Percentiles rank a stretch among this genome's conserved stretches.
phyloP scores from a whole-genome alignment of 108 stramenopile genomes.

The Nitzschia putrida region DNA sequence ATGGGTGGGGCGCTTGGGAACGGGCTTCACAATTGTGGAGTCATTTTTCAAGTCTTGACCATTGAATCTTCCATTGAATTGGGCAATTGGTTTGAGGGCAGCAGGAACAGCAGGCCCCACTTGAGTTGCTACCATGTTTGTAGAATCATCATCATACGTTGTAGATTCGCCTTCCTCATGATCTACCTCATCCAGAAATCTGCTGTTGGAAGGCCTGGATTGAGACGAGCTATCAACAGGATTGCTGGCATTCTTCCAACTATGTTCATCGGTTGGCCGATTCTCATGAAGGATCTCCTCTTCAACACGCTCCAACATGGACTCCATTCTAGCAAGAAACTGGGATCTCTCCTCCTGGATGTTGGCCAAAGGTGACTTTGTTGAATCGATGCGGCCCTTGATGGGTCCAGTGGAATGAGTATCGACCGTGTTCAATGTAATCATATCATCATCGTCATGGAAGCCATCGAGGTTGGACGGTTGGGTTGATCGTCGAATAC shows the following conservation, averaged over 20 bases:
- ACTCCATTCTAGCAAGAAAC: conserved; percentile 39
- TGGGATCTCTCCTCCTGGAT: conserved; percentile 27
- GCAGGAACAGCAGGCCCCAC: conserved; percentile 4
- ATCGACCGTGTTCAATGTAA: conserved; percentile 27
- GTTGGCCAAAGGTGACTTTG: not conserved
- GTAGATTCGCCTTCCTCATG: conserved; percentile 6
- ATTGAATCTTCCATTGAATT: not conserved
- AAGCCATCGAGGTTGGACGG: conserved; percentile 27
- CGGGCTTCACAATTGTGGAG: not conserved
- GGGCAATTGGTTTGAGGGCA: too few species aligned
- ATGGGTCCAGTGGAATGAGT: not conserved
- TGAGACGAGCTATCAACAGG: not conserved
- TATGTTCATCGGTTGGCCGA: conserved; percentile 26
- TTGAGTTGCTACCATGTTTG: conserved; percentile 35
- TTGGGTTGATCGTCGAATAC: not conserved
- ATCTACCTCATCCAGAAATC: conserved; percentile 18
- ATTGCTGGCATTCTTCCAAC: not conserved
- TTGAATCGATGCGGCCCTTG: not conserved
- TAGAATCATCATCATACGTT: conserved; percentile 22
- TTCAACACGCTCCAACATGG: conserved; percentile 37
- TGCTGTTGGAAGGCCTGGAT: conserved; percentile 14
- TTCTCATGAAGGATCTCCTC: conserved; percentile 31
- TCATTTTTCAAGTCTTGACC: not conserved
- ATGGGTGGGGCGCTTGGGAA: conserved; percentile 20
- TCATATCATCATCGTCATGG: conserved; percentile 46